Base-by-base conservation (phyloP, 1,139 yeast genomes). In the Suhomyces taliae region DNA sequence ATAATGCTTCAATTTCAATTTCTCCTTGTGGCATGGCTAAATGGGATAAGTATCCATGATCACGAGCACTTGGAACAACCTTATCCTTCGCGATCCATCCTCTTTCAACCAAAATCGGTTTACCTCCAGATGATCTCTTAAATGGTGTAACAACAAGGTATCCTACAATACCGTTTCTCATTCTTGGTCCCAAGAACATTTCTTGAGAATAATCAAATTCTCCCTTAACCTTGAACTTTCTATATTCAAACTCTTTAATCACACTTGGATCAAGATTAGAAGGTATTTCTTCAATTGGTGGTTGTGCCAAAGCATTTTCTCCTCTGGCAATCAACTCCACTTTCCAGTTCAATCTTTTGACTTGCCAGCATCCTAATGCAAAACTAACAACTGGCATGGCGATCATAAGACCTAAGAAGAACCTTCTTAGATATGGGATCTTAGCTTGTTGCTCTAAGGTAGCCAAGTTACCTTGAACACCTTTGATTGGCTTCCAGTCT, bases 311-410 rank as follows among this genome's bases (percentile, higher is more conserved):
- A 52, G 90, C 74, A 56, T 89, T 88, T 63, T 93, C 97, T 60
- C 95, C 84, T 39, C 79, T 78, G 6, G 96, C 84, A 52, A 95
- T 87, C 52, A 93, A 73, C 46, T 83, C 81, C n/a, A 83, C 85
- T 65, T 95, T 95, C 99, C 99, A 93, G 50, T 81, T 74, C 46
- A 93, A 70, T 53, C 99, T 75, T 57, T 81, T 73, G 37, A 89
- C 84, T 68, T 93, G 99, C 99, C 99, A 93, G 48, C 95, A 82
- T 2, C 99, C 99, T 42, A 93, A 72, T 34, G 83, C 86, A 62
- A 93, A 89, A 8, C 96, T 81, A 1, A 90, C 76, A 0, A 90
- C 76, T 0, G 99, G 99, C 87, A 95, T 93, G 26, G 93, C 81
- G 38, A 89, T 67, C 78, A 87, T 73, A 27, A 86, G 65, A 0